A percentile compares a stretch with the other conserved stretches of the same genome.
These are phyloP conservation scores for Coemansia sp. DNA, from an alignment of 371 early-diverging fungal species.

Conservation along the genomic window DNA sequence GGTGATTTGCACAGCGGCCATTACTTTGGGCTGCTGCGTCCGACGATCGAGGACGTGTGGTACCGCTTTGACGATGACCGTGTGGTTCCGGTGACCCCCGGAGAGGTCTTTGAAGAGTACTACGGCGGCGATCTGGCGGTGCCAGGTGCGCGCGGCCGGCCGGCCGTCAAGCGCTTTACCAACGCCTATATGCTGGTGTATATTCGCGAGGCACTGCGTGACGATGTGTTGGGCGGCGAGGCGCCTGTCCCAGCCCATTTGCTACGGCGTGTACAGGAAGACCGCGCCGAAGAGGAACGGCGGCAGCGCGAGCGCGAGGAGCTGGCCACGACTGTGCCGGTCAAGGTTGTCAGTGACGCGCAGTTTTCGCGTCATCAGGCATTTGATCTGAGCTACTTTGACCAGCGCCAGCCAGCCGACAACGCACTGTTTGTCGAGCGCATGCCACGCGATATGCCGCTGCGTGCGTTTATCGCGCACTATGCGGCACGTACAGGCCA, in stretches of 20 bases:
- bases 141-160: conserved; percentile 34
- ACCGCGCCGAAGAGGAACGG: conserved; percentile 55
- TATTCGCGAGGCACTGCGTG: conserved; percentile 74
- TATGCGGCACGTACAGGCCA: conserved; percentile 57
- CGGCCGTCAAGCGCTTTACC: conserved; percentile 71
- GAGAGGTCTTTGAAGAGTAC: conserved; percentile 95
- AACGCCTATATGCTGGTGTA: conserved; percentile 98
- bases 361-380: conserved; percentile 70
- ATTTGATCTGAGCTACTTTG: conserved; percentile 79
- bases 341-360: conserved; percentile 65
- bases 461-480: conserved; percentile 27
- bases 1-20: conserved; percentile 97
- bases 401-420: conserved; percentile 52
- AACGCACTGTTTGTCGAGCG: conserved; percentile 30
- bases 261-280: conserved; percentile 55
- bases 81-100: conserved; percentile 80
- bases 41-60: conserved; percentile 80
- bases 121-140: conserved; percentile 80
- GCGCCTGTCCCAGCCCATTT: conserved; percentile 80
- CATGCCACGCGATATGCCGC: conserved; percentile 40
- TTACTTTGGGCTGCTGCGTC: conserved; percentile 92
- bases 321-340: conserved; percentile 65
- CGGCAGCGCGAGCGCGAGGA: conserved; percentile 67
- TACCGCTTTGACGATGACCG: conserved; percentile 98
- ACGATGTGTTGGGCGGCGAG: conserved; percentile 62